Base-by-base conservation (phyloP, 192 early-diverging fungal genomes). In the Cetraspora pellucida region DNA sequence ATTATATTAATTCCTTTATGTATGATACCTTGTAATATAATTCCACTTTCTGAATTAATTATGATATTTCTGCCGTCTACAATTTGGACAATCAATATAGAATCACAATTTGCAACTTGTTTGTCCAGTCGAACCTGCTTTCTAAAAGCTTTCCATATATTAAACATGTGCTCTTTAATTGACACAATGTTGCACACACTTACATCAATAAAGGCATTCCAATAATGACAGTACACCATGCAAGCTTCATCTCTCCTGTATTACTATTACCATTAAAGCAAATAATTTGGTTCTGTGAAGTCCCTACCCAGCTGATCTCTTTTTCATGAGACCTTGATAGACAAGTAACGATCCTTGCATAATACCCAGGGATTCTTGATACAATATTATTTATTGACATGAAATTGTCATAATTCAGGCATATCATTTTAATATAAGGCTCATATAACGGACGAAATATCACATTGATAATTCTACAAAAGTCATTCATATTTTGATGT, bases 391-490 rank as follows among this genome's bases (percentile, higher is more conserved):
- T 14, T 44, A 6, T 65, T 19, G 37, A 31, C 5, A 30, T 31
- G n/a, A 17, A 21, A 21, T 17, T 10, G n/a, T 65, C 31, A 9
- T 65, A 17, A 37, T 37, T 37, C 0, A 65, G 43, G n/a, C 19
- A 31, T 28, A 9, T 19, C 31, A 16, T 65, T 44, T 2, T 65
- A 44, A 65, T 44, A 30, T 30, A 10, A 30, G 28, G 31, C 3
- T 65, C 37, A 65, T 65, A 65, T 65, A 65, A 21, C 28, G 63
- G 63, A 19, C 63, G 63, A 65, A 19, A 65, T 65, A 65, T n/a
- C 9, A 65, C 27, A 19, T 21, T 65, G n/a, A 65, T 19, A 31
- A 65, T 10, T 65, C 19, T 65, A 43, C 43, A 37, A n/a, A 19
- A 19, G 10, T 44, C 63, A 1, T 44, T 31, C 2, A 17, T n/a